A percentile compares a stretch with the other conserved stretches of the same genome.
Conservation (phyloP, 1,284 basidiomycete genomes). For the Irpex sp. region DNA sequence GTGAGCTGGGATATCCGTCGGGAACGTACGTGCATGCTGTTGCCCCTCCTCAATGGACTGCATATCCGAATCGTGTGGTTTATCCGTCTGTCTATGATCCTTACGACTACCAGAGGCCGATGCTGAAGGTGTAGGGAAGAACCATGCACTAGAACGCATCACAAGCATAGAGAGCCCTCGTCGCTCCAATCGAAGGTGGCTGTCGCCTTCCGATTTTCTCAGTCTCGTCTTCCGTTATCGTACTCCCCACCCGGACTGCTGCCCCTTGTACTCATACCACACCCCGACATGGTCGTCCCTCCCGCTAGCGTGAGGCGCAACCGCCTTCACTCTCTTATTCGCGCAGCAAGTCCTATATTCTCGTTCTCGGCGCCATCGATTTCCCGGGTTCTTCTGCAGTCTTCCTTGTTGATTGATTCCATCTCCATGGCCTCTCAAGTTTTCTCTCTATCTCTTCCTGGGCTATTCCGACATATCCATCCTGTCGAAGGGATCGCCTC, state of each 20-base stretch:
- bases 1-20: conserved; percentile 29
- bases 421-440: conserved; percentile 7
- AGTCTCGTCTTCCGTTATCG: conserved; percentile 22
- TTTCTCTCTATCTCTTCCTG: conserved; percentile 13
- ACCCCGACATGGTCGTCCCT: conserved; percentile 23
- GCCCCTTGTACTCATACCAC: conserved; percentile 20
- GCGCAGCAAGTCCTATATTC: conserved; percentile 21
- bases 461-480: conserved; percentile 59
- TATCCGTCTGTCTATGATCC: conserved; percentile 27
- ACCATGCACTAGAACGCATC: conserved; percentile 24
- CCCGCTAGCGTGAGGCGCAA: conserved; percentile 27
- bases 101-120: conserved; percentile 21
- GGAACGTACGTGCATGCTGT: conserved; percentile 32
- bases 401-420: conserved; percentile 10
- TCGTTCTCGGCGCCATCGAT: conserved; percentile 16
- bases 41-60: conserved; percentile 18
- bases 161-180: conserved; percentile 26
- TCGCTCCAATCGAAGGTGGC: conserved; percentile 16
- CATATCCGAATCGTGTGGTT: conserved; percentile 16
- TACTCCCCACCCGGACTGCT: conserved; percentile 22
- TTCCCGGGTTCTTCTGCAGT: conserved; percentile 17
- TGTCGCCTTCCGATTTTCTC: conserved; percentile 7
- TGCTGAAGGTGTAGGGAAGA: conserved; percentile 26
- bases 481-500: conserved; percentile 42
- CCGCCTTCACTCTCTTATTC: conserved; percentile 27